Evolutionary conservation across 179 eudicot genomes (phyloP), one percentile per base, ranked within the genome.

Genomic region (Nepenthes alata): DNA sequence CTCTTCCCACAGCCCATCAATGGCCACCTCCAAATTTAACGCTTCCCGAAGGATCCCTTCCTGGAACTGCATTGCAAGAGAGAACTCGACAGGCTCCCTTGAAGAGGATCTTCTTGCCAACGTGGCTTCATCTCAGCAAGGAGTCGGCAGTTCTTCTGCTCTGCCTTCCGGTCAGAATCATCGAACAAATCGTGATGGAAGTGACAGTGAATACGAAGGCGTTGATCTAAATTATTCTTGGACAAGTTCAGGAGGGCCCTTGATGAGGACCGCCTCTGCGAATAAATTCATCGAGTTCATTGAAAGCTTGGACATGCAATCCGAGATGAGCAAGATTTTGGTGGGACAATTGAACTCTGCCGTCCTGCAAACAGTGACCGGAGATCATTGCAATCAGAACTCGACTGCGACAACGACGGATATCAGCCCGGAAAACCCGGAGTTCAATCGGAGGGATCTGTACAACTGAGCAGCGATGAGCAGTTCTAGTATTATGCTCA

Each of bases 211-310:
- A 66, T 59, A 91, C 0, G 96, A 89, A 59, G 83, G 64, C 3
- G 56, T 68, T 0, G 98, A 90, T 54, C 60, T 70, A 11, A 79
- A 71, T 71, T 25, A 25, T 25, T 70, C 94, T 1, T 94, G 99
- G 99, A 94, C 99, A 8, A 82, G 94, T 57, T 71, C 87, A 4
- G 99, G 97, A 37, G 99, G 99, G 11, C 99, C 99, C 53, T 75
- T 94, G 57, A 94, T 94, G 99, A 83, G 99, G 83, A 87, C 97
- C 0, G 60, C 83, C 4, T 94, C 99, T 0, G 88, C 97, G 0
- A 81, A 87, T 60, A 66, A 67, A 59, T 94, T 87, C 52, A 69
- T 80, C 0, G 87, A 93, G 62, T 89, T 74, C 44, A 83, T 93
- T 52, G 95, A 85, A 63, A 81, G 77, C 63, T 69, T 87, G 69